Conservation (phyloP, 2,329 filamentous ascomycete genomes). For the Xylariaceae sp. region DNA sequence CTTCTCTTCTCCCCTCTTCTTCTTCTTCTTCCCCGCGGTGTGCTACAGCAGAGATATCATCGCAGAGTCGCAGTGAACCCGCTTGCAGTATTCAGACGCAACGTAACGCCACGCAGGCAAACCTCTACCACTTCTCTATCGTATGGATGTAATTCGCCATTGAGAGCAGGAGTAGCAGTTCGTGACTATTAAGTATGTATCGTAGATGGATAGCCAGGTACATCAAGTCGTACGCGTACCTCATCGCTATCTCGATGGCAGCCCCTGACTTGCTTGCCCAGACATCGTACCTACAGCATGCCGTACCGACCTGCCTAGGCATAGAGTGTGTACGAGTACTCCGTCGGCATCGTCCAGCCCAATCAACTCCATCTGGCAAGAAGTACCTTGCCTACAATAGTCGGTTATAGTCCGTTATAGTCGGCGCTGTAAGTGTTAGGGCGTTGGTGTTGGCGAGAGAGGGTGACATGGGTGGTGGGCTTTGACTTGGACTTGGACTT, state of each 20-base stretch:
- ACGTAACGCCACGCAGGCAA: slow-evolving; percentile 13
- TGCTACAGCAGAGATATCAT: slow-evolving; percentile 22
- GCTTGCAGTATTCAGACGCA: slow-evolving; percentile 19
- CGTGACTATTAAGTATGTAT: slow-evolving; percentile 1
- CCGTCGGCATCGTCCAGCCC: background rate
- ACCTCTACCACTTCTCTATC: background rate
- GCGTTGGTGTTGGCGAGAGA: slow-evolving; percentile 2
- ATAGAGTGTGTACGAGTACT: too few species aligned
- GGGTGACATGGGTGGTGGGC: slow-evolving; percentile 9
- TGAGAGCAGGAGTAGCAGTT: slow-evolving; percentile 9
- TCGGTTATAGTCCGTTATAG: background rate
- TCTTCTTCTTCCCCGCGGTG: slow-evolving; percentile 9
- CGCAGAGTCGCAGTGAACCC: slow-evolving; percentile 20
- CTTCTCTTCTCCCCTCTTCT: background rate
- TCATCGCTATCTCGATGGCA: background rate
- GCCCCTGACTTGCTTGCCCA: slow-evolving; percentile 9
- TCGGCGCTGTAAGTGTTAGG: background rate
- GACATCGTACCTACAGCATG: too few species aligned
- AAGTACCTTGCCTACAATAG: background rate
- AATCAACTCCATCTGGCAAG: background rate
- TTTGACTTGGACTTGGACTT: slow-evolving; percentile 5
- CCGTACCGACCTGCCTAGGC: too few species aligned
- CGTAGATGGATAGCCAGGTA: background rate
- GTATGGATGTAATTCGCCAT: slow-evolving; percentile 11
- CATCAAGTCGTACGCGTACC: background rate